Evolutionary conservation across 176 grass and related monocot genomes (phyloP).

Genomic region (Tillandsia leiboldiana): DNA sequence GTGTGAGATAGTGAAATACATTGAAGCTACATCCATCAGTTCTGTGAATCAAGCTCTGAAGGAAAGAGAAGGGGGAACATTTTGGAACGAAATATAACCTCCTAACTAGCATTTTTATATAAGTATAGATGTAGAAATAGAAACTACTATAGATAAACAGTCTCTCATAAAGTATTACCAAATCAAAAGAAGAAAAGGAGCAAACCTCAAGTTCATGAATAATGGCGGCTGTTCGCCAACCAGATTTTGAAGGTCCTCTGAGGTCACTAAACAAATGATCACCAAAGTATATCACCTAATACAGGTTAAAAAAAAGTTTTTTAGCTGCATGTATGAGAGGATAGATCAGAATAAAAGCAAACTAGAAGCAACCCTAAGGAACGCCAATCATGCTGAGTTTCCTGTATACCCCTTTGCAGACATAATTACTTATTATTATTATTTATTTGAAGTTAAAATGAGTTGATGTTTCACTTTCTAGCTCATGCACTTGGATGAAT

Average conservation of each 20-base stretch:
- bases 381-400: background rate
- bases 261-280: conserved; percentile 95
- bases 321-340: conserved; percentile 5
- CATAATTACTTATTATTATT: no score
- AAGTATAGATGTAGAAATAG: no score
- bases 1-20: no score
- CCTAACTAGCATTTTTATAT: no score
- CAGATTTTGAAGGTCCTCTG: conserved; percentile 94
- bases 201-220: conserved; percentile 88
- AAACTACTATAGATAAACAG: background rate
- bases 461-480: no score
- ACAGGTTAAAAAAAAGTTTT: conserved; percentile 11
- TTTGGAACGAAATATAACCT: no score
- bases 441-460: no score
- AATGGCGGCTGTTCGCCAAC: conserved; percentile 96
- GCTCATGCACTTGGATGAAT: no score
- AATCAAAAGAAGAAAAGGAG: conserved; percentile 5
- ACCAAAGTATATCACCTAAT: conserved; percentile 97
- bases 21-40: no score
- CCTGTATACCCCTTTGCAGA: no score
- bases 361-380: background rate
- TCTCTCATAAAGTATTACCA: background rate
- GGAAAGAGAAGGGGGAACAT: no score
- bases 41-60: no score
- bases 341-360: conserved; percentile 4